A percentile compares a stretch with the other conserved stretches of the same genome.
These are phyloP conservation scores for Eucalyptus dawsonii DNA, from an alignment of 345 rosid genomes.

Conservation along the genomic window DNA sequence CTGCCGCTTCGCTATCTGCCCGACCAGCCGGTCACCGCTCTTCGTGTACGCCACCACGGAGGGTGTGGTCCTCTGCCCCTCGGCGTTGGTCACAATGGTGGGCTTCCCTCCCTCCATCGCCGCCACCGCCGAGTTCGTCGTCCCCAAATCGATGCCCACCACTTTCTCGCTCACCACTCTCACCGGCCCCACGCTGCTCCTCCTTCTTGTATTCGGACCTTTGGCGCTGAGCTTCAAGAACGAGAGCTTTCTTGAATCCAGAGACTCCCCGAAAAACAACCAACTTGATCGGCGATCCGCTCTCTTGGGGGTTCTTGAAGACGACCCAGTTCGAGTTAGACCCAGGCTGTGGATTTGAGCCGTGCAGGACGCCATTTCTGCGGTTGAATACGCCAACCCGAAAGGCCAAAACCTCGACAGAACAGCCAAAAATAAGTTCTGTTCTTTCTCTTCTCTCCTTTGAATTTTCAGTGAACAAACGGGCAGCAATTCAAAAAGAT, in stretches of 20 bases:
- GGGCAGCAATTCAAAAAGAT: not conserved
- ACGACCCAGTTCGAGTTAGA: not conserved
- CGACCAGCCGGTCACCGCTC: conserved; percentile 82
- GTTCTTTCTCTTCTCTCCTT: not conserved
- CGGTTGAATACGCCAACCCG: not conserved
- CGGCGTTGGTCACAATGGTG: conserved; percentile 86
- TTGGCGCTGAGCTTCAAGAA: conserved; percentile 33
- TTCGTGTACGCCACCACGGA: conserved; percentile 91
- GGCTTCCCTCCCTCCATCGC: conserved; percentile 99
- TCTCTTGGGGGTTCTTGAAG: not conserved
- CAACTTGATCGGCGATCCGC: not conserved
- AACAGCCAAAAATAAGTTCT: not conserved
- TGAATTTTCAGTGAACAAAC: not conserved
- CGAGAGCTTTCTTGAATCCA: conserved; percentile 2
- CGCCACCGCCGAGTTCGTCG: too few relatives aligned
- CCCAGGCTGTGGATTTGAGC: conserved; percentile 1
- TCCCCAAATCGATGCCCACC: too few relatives aligned
- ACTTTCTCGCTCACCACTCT: too few relatives aligned
- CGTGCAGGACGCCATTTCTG: not conserved
- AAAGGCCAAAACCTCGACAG: not conserved
- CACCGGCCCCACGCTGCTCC: too few relatives aligned
- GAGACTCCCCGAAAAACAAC: not conserved
- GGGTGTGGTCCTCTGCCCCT: conserved; percentile 96
- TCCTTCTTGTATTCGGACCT: not conserved
- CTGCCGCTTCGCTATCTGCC: conserved; percentile 96